Percentiles rank a stretch among this genome's conserved stretches.
These are phyloP conservation scores for Yamadazyma sp. DNA, from an alignment of 1,139 yeast species.

Conservation along the genomic window DNA sequence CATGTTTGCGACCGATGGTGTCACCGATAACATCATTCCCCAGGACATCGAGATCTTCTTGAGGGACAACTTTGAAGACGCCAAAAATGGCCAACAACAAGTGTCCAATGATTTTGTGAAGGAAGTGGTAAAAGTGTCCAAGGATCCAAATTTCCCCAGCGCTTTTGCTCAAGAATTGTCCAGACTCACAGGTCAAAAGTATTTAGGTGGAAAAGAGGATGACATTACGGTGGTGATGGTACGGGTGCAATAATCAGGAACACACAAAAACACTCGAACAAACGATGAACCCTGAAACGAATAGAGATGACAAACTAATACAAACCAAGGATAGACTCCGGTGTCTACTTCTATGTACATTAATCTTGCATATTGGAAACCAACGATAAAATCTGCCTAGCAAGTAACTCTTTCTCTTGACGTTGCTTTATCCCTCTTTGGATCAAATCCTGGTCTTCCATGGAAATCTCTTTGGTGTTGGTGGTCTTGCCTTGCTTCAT, in stretches of 20 bases:
- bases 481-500: constrained; percentile 51
- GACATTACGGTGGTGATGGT: constrained; percentile 84
- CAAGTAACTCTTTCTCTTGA: constrained; percentile 26
- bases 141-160: constrained; percentile 73
- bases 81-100: constrained; percentile 21
- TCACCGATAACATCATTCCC: constrained; percentile 78
- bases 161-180: constrained; percentile 85
- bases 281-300: background rate
- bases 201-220: constrained; percentile 92
- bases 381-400: constrained; percentile 42
- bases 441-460: constrained; percentile 49
- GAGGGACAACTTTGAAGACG: constrained; percentile 38
- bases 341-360: constrained; percentile 2
- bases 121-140: constrained; percentile 68
- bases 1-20: constrained; percentile 90
- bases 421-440: constrained; percentile 34
- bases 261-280: background rate
- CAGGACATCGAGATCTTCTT: constrained; percentile 69
- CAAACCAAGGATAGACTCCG: too few relatives aligned
- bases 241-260: constrained; percentile 43
- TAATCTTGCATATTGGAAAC: constrained; percentile 38
- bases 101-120: constrained; percentile 61
- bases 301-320: background rate
- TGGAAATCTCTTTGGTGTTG: constrained; percentile 40
- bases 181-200: constrained; percentile 64